These are phyloP conservation scores for Pichiaceae sp. DNA, from an alignment of 1,139 yeast genomes.

Conservation along the genomic window DNA sequence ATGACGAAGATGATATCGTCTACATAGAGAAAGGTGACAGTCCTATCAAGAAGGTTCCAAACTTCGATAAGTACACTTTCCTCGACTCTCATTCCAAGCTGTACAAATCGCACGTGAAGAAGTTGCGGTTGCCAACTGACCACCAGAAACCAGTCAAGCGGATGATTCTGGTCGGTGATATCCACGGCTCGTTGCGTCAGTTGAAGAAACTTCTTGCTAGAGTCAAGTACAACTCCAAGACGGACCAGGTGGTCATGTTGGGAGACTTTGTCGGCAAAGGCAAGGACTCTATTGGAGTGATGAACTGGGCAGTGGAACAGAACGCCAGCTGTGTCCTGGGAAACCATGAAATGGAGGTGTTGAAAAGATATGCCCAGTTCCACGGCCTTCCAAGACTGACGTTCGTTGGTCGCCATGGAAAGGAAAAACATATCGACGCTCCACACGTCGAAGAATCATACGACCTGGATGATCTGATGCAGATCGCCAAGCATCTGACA, in stretches of 20 bases:
- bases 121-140: conserved; percentile 4
- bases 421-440: conserved; percentile 3
- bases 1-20: neutral
- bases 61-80: conserved; percentile 12
- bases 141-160: conserved; percentile 25
- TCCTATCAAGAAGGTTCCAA: conserved; percentile 19
- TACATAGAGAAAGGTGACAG: conserved; percentile 4
- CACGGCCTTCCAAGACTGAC: conserved; percentile 36
- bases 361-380: conserved; percentile 51
- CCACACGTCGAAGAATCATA: conserved; percentile 14
- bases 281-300: conserved; percentile 59
- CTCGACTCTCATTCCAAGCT: conserved; percentile 9
- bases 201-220: conserved; percentile 42
- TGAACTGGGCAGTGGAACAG: conserved; percentile 57
- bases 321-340: conserved; percentile 73
- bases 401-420: conserved; percentile 11
- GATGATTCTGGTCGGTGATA: conserved; percentile 71
- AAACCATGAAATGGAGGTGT: conserved; percentile 70
- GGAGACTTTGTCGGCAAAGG: conserved; percentile 91
- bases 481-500: conserved; percentile 48
- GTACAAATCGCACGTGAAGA: conserved; percentile 13
- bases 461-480: conserved; percentile 47
- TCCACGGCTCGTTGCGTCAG: conserved; percentile 69
- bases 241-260: conserved; percentile 58
- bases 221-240: conserved; percentile 32